These are phyloP conservation scores for Eimeria maxima DNA, from an alignment of 169 alveolate species.

Conservation along the genomic window DNA sequence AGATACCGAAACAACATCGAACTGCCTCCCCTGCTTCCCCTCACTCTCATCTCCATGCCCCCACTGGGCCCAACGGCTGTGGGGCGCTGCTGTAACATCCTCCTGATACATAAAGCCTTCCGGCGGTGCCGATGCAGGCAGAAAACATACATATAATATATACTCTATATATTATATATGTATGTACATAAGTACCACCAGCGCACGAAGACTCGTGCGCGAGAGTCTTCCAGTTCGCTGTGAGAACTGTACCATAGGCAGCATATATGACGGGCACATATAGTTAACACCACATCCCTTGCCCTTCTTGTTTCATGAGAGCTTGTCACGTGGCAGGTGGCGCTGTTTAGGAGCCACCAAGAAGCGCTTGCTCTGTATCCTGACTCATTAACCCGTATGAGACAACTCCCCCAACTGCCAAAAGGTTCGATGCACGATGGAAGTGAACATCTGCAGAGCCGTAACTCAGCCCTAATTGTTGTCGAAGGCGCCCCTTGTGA, in stretches of 20 bases:
- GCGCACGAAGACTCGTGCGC: neutral
- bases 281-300: neutral
- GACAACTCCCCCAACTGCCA: neutral
- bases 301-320: neutral
- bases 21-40: neutral
- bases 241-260: neutral
- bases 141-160: neutral
- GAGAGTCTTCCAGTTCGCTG: neutral
- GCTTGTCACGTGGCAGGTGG: conserved; percentile 3
- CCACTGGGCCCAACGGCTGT: neutral
- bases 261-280: neutral
- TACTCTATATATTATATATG: neutral
- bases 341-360: neutral
- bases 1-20: neutral
- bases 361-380: neutral
- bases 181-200: neutral
- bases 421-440: neutral
- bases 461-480: conserved; percentile 51
- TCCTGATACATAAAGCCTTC: neutral
- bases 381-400: neutral
- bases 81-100: neutral
- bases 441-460: conserved; percentile 2
- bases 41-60: neutral
- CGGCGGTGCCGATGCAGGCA: neutral
- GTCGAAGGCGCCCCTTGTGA: neutral